Evolutionary conservation across 768 basidiomycete species (phyloP), one percentile per base, ranked within the genome.

Genomic region (Boletus sensibilis): DNA sequence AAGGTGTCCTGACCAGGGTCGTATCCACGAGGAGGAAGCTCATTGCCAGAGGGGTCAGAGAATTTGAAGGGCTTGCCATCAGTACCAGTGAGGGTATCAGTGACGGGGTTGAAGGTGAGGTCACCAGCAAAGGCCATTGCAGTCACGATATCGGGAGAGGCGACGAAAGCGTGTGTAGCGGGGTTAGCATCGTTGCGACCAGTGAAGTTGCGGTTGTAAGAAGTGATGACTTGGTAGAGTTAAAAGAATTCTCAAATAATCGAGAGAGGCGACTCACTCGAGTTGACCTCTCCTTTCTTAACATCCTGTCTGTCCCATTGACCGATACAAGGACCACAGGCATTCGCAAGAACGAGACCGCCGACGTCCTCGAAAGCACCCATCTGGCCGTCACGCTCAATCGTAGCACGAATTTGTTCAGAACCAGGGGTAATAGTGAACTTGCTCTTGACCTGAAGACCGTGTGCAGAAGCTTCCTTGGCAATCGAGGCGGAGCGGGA

Each of bases 191-290:
- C 97, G 75, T 99, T 99, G 71, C 97, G 94, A 55, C 96, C 97
- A 64, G 97, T 98, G 81, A 99, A 99, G 87, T 99, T 99, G 74
- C 97, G 95, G 87, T 99, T 99, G 85, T 99, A 99, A 20, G 95
- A 98, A 50, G 96, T 96, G 76, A 99, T 92, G 81, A 98, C 91
- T 93, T 45, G 38, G 18, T 11, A 11, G 23, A 38, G 49, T 52
- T 27, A 61, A 56, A 57, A 46, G 29, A 9, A n/a, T 27, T 31
- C 31, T 14, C 27, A 9, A 29, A 21, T 13, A 20, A 47, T 7
- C 16, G 0, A 34, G 34, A n/a, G 7, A 23, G 1, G 20, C 20
- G 8, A 81, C 90, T 45, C 63, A 92, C 91, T 99, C 43, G 97
- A 96, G 85, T 98, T 99, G 65, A 83, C 78, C 66, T 91, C 92